Conservation (phyloP, 2,329 filamentous ascomycete genomes). For the Grosmannia huntii region DNA sequence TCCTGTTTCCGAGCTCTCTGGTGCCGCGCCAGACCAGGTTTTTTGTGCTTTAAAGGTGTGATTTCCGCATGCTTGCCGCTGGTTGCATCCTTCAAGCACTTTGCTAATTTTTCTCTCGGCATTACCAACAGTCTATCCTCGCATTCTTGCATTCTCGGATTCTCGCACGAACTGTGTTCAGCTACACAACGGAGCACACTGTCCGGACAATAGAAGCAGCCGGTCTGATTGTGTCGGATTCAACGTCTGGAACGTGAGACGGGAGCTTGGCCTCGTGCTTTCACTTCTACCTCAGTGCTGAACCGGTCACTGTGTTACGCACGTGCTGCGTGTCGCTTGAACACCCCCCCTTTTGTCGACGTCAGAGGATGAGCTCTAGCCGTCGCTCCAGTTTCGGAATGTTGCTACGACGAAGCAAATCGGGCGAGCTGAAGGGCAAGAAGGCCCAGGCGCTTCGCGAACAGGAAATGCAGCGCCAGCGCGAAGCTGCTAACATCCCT, state of each 20-base stretch:
- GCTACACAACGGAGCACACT: too few species aligned
- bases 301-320: not conserved
- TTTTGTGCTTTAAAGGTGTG: not conserved
- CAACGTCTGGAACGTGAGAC: not conserved
- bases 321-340: not conserved
- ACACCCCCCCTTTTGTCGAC: not conserved
- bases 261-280: not conserved
- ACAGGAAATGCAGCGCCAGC: conserved; percentile 38
- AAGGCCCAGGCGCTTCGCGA: conserved; percentile 43
- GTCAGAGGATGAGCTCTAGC: conserved; percentile 22
- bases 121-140: not conserved
- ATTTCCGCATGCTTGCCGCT: too few species aligned
- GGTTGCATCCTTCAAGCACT: too few species aligned
- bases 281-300: not conserved
- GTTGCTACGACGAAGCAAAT: conserved; percentile 57
- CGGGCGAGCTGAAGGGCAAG: conserved; percentile 50
- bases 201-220: not conserved
- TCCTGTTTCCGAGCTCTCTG: not conserved
- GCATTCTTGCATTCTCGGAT: not conserved
- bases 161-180: not conserved
- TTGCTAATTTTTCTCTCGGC: not conserved
- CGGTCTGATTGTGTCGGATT: not conserved
- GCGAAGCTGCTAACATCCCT: conserved; percentile 28
- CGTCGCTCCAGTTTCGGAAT: conserved; percentile 38
- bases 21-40: not conserved